Base-by-base conservation (phyloP, 495 filamentous ascomycete species). In the Aspergillus cristatus region DNA sequence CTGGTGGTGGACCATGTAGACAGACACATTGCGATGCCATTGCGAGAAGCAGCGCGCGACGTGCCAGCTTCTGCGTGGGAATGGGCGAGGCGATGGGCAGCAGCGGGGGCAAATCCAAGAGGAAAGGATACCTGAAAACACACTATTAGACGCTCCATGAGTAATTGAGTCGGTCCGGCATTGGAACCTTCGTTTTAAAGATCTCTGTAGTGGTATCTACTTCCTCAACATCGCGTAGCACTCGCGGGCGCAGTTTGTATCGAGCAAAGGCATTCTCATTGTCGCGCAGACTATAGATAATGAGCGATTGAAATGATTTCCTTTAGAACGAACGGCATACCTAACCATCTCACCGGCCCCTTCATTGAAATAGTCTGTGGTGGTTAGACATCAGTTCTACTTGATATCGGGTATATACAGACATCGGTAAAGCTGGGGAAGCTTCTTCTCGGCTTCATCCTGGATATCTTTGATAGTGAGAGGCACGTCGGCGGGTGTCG, bases 91-190 rank as follows among this genome's bases (percentile, higher is more conserved):
- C 84, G 87, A 33, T 86, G 84, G 13, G 88, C 69, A 0, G 84
- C 85, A 31, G 84, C 87, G 8, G 86, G 86, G 1, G 85, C 86
- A 8, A 91, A 78, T 47, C 90, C 90, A 56, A 89, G 84, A n/a
- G 85, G 85, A 26, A 84, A 76, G 45, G 73, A 66, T 38, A 74
- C 68, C 50, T 76, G 79, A 8, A 4, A 8, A 4, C 20, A 24
- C n/a, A n/a, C n/a, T n/a, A n/a, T n/a, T n/a, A n/a, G n/a, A n/a
- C n/a, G n/a, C n/a, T n/a, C n/a, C n/a, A n/a, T n/a, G n/a, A n/a
- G n/a, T n/a, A n/a, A n/a, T n/a, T n/a, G n/a, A n/a, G 20, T 24
- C 4, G 20, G 4, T 24, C 8, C 4, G 20, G 20, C 20, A 4
- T 24, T 8, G 20, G 32, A 1, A 50, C 33, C 13, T 40, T 45